A percentile compares a stretch with the other conserved stretches of the same genome.
phyloP scores from a whole-genome alignment of 2,329 filamentous ascomycete species.

The Fusarium domesticum region DNA sequence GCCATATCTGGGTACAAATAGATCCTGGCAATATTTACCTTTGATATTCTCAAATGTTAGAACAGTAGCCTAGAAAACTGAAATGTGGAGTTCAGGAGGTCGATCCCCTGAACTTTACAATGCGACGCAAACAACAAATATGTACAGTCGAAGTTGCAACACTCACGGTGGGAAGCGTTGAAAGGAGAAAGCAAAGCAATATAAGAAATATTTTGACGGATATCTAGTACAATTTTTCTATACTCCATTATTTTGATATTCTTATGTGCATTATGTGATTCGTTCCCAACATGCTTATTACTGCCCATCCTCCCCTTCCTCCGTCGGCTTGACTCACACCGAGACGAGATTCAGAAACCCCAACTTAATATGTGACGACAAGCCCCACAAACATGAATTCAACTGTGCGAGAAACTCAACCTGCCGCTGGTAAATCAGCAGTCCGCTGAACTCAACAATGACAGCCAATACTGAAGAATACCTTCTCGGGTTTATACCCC shows the following conservation, averaged over 20 bases:
- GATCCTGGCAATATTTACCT: too few relatives aligned
- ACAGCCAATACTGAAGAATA: neutral
- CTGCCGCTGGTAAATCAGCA: neutral
- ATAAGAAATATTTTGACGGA: neutral
- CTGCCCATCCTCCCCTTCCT: neutral
- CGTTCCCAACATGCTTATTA: neutral
- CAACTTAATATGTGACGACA: neutral
- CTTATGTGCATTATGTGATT: neutral
- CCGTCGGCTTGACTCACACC: slow-evolving; percentile 28
- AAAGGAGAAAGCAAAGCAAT: neutral
- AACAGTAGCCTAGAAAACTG: too few relatives aligned
- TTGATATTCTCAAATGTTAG: too few relatives aligned
- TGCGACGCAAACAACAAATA: neutral
- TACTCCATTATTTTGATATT: neutral
- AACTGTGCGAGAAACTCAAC: neutral
- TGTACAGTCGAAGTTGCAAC: neutral
- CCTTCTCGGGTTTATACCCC: neutral
- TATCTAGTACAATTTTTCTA: too few relatives aligned
- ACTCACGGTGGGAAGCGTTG: too few relatives aligned
- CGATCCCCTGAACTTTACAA: neutral
- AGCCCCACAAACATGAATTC: neutral
- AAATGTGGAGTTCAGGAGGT: neutral
- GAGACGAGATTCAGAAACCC: slow-evolving; percentile 6
- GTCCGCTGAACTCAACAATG: neutral
- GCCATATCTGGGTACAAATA: too few relatives aligned